Conservation (phyloP, 192 early-diverging fungal species). For the Backusella tuberculispora region DNA sequence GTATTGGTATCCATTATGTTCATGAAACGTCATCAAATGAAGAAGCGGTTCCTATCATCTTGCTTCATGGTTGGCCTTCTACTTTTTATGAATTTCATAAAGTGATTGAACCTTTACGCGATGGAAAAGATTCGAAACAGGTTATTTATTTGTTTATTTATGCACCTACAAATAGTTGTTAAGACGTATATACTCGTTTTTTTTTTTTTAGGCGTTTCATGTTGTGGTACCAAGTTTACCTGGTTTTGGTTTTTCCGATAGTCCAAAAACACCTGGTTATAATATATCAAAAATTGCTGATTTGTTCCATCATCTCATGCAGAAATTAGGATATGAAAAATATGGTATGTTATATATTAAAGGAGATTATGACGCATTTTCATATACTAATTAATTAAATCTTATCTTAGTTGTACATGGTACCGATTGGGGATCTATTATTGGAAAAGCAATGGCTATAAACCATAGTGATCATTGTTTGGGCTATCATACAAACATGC, state of each 20-base stretch:
- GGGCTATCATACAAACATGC: slow-evolving; percentile 27
- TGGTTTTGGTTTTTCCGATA: slow-evolving; percentile 61
- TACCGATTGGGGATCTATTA: slow-evolving; percentile 30
- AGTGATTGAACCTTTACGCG: slow-evolving; percentile 46
- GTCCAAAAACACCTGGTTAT: slow-evolving; percentile 33
- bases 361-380: background rate
- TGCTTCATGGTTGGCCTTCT: slow-evolving; percentile 71
- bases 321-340: slow-evolving; percentile 31
- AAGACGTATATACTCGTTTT: background rate
- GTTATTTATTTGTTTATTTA: background rate
- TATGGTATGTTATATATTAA: background rate
- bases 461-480: slow-evolving; percentile 18
- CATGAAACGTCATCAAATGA: slow-evolving; percentile 21
- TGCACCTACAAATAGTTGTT: background rate
- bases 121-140: slow-evolving; percentile 25
- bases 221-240: slow-evolving; percentile 67
- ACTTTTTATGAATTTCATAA: slow-evolving; percentile 64
- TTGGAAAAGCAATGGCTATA: slow-evolving; percentile 16
- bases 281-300: slow-evolving; percentile 9
- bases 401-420: slow-evolving; percentile 28
- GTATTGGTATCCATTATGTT: slow-evolving; percentile 29
- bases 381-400: background rate
- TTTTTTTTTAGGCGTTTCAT: slow-evolving; percentile 49
- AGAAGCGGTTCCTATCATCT: slow-evolving; percentile 49
- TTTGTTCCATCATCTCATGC: slow-evolving; percentile 35